These are phyloP conservation scores for Serendipita indica DNA, from an alignment of 768 basidiomycete genomes.

Conservation along the genomic window DNA sequence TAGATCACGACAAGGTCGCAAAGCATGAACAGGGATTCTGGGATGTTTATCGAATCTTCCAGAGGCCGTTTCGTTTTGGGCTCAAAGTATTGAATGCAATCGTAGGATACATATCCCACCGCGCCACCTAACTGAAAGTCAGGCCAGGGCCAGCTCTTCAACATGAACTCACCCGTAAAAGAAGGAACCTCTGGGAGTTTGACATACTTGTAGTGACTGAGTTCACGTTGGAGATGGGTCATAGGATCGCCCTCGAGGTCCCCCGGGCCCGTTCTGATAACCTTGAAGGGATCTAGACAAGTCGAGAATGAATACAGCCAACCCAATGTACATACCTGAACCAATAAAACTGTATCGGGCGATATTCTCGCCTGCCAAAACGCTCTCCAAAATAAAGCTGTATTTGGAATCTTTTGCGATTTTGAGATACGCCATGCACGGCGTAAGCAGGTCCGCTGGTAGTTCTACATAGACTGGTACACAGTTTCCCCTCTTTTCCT, in stretches of 20 bases:
- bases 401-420: constrained; percentile 85
- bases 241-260: constrained; percentile 81
- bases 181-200: constrained; percentile 84
- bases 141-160: neutral
- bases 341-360: constrained; percentile 95
- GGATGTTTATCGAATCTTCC: constrained; percentile 69
- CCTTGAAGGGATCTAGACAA: constrained; percentile 72
- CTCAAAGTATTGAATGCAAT: constrained; percentile 93
- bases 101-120: constrained; percentile 93
- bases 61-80: constrained; percentile 68
- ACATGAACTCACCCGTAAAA: constrained; percentile 43
- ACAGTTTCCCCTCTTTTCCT: constrained; percentile 79
- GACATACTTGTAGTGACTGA: constrained; percentile 75
- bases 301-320: neutral
- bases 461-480: constrained; percentile 86
- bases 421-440: constrained; percentile 90
- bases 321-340: constrained; percentile 43
- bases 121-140: constrained; percentile 51
- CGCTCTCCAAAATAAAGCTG: constrained; percentile 89
- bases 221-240: constrained; percentile 66
- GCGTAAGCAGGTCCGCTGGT: constrained; percentile 91
- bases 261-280: constrained; percentile 74
- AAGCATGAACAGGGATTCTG: constrained; percentile 94
- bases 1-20: constrained; percentile 91
- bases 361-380: constrained; percentile 77